Evolutionary conservation across 305 asterid genomes (phyloP).

Genomic region (Solanum hybrid): DNA sequence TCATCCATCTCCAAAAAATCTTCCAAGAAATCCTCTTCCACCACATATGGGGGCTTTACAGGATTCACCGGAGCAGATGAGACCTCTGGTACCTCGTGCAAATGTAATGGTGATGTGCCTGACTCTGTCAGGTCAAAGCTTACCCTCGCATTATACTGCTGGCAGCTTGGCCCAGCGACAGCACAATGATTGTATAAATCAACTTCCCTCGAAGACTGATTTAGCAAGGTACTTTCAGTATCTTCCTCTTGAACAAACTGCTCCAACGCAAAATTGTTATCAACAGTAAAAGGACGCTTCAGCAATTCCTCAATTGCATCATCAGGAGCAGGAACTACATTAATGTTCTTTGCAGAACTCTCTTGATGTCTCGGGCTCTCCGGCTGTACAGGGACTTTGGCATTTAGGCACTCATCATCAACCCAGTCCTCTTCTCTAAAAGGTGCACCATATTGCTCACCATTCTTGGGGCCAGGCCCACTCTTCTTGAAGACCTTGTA

Average conservation of each 20-base stretch:
- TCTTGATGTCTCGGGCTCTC: constrained; percentile 24
- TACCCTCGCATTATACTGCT: constrained; percentile 15
- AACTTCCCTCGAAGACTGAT: constrained; percentile 23
- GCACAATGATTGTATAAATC: constrained; percentile 16
- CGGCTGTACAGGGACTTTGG: constrained; percentile 19
- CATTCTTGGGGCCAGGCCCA: constrained; percentile 96
- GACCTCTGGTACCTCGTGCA: constrained; percentile 39
- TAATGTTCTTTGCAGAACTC: constrained; percentile 16
- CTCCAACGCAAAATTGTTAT: constrained; percentile 14
- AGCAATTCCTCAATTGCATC: constrained; percentile 49
- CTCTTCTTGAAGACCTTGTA: constrained; percentile 90
- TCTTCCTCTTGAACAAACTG: constrained; percentile 31
- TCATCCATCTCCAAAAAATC: constrained; percentile 69
- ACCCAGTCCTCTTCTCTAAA: constrained; percentile 93
- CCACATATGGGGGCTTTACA: not conserved
- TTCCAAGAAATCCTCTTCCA: constrained; percentile 44
- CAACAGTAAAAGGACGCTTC: constrained; percentile 26
- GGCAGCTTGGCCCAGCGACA: constrained; percentile 14
- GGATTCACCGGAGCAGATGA: constrained; percentile 23
- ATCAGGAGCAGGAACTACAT: constrained; percentile 17
- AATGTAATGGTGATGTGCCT: constrained; percentile 29
- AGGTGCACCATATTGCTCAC: constrained; percentile 94
- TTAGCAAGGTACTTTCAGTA: constrained; percentile 24
- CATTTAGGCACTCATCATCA: constrained; percentile 31
- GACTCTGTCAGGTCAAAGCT: constrained; percentile 35